These are phyloP conservation scores for Malus hybrid DNA, from an alignment of 331 rosid species.

Conservation along the genomic window DNA sequence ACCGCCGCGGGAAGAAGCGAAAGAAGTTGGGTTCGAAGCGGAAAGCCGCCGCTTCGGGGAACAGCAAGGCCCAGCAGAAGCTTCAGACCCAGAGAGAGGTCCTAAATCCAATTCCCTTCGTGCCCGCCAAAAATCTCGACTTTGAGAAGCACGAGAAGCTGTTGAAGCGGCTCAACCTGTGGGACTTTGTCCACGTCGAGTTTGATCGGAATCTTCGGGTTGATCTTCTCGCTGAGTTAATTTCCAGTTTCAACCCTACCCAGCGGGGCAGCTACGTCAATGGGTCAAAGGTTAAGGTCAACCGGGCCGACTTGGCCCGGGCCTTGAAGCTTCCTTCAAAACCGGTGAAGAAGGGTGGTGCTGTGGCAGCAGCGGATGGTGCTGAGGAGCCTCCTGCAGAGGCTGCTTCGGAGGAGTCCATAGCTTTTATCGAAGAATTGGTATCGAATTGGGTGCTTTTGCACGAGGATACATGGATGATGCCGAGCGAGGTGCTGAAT, in stretches of 20 bases:
- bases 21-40: conserved; percentile 33
- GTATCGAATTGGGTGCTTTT: conserved; percentile 70
- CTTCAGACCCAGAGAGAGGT: conserved; percentile 27
- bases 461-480: conserved; percentile 60
- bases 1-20: conserved; percentile 38
- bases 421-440: conserved; percentile 44
- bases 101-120: conserved; percentile 55
- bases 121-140: conserved; percentile 38
- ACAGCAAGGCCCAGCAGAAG: conserved; percentile 37
- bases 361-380: conserved; percentile 3
- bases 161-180: conserved; percentile 50
- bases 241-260: conserved; percentile 27
- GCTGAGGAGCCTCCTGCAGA: conserved; percentile 5
- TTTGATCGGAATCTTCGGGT: conserved; percentile 35
- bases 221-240: conserved; percentile 48
- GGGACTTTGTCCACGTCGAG: conserved; percentile 59
- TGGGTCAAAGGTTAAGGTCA: conserved; percentile 30
- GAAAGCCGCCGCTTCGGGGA: conserved; percentile 20
- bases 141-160: conserved; percentile 45
- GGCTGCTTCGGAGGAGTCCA: conserved; percentile 27
- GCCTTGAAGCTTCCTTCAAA: conserved; percentile 52
- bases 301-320: conserved; percentile 65
- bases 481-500: conserved; percentile 41
- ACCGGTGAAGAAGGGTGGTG: conserved; percentile 26
- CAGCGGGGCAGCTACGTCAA: conserved; percentile 44